Evolutionary conservation across 495 filamentous ascomycete genomes (phyloP), one percentile per base, ranked within the genome.

Genomic region (Tricharina praecox): DNA sequence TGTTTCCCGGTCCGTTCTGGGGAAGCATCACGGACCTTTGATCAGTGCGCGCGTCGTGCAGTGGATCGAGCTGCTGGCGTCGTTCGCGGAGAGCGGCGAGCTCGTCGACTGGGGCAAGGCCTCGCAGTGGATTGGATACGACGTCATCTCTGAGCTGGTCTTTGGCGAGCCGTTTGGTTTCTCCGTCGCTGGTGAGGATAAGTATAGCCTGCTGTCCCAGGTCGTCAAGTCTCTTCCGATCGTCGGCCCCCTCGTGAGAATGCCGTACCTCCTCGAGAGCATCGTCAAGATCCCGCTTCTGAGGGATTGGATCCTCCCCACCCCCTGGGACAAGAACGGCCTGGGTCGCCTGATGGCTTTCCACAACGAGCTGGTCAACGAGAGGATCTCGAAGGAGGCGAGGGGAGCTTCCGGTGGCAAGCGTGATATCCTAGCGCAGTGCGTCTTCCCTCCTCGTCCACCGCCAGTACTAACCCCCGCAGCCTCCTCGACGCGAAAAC

Each of bases 111-210:
- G 37, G 37, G 20, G 13, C 15, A 10, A 40, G 11, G 1, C 13
- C 18, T 24, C 15, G 23, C 21, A 25, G n/a, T 3, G 13, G 13
- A 70, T 75, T 55, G 72, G 75, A 4, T 72, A 79, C 51, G 80
- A 83, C 51, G 67, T 76, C 1, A 76, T 83, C 47, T 72, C 70
- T 9, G 72, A 79, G 51, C 64, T 82, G 26, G 75, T 71, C 7
- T 78, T 78, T 54, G 76, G 77, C 10, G 62, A 69, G 25, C 67
- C 76, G 0, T 68, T 82, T 18, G 78, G 78, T 11, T 80, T 74
- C 53, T 63, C 81, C 2, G 65, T 70, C 34, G 66, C 65, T 44
- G 76, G 75, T 23, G 60, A 64, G 4, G 79, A 83, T 53, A 64
- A 73, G 24, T 66, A 68, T 30, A 67, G 70, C 20, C 66, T 80